phyloP scores from a whole-genome alignment of 148 eudicot genomes.

The Camellia japonica region DNA sequence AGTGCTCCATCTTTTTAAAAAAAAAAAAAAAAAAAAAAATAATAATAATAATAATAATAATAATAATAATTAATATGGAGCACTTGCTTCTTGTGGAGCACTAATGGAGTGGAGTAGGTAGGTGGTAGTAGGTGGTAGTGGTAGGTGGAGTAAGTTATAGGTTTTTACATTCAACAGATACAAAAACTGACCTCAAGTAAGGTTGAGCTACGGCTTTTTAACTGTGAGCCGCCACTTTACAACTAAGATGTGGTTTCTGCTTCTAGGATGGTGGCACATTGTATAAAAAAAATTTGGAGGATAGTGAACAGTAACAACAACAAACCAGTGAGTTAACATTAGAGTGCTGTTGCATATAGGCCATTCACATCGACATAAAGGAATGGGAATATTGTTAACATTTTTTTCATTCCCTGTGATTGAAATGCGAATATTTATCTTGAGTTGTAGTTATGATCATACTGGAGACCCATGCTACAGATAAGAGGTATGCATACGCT shows the following conservation, averaged over 20 bases:
- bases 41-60: too few species aligned
- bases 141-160: too few species aligned
- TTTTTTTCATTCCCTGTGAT: not conserved
- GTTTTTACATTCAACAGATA: too few species aligned
- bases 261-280: slow-evolving; percentile 3
- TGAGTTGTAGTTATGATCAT: slow-evolving; percentile 1
- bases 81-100: too few species aligned
- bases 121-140: too few species aligned
- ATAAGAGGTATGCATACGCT: slow-evolving; percentile 98
- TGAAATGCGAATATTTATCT: not conserved
- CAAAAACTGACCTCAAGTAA: not conserved
- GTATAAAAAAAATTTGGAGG: not conserved
- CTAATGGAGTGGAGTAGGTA: too few species aligned
- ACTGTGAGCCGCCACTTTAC: not conserved
- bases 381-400: not conserved
- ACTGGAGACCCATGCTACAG: slow-evolving; percentile 41
- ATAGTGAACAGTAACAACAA: not conserved
- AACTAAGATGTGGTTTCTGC: not conserved
- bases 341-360: not conserved
- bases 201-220: not conserved
- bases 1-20: too few species aligned
- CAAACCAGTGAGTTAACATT: not conserved
- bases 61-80: too few species aligned
- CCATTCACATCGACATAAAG: not conserved
- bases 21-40: too few species aligned